These are phyloP conservation scores for Pilasporangium apinafurcum DNA, from an alignment of 352 stramenopile species.

Conservation along the genomic window DNA sequence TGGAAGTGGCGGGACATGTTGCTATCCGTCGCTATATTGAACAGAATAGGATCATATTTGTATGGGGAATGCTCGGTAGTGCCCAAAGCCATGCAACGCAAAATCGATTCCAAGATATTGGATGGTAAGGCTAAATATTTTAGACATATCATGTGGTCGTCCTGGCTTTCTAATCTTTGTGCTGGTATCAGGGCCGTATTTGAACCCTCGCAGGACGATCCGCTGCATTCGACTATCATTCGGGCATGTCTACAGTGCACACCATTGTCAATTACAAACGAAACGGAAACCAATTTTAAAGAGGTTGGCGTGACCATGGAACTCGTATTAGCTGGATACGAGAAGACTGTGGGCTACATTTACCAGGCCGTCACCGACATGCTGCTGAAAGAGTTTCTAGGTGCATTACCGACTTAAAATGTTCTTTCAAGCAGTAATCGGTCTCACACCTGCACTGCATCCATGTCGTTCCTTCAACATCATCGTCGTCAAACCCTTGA, in stretches of 20 bases:
- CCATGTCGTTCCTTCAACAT: too few relatives aligned
- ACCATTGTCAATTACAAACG: conserved; percentile 16
- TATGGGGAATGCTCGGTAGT: conserved; percentile 36
- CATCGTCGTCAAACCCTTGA: too few relatives aligned
- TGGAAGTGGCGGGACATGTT: conserved; percentile 27
- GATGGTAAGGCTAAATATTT: too few relatives aligned
- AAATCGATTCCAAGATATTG: conserved; percentile 31
- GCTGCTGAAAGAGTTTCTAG: conserved; percentile 4
- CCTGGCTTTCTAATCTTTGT: too few relatives aligned
- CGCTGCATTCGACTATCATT: conserved; percentile 33
- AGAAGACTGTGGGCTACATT: conserved; percentile 27
- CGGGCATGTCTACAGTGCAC: conserved; percentile 41
- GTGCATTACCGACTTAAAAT: too few relatives aligned
- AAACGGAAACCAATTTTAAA: too few relatives aligned
- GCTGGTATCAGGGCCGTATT: too few relatives aligned
- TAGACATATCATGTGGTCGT: too few relatives aligned
- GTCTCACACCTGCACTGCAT: too few relatives aligned
- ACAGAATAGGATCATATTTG: conserved; percentile 30
- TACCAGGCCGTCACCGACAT: conserved; percentile 25
- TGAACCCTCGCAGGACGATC: conserved; percentile 32
- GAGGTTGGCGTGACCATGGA: too few relatives aligned
- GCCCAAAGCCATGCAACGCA: conserved; percentile 12
- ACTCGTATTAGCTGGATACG: conserved; percentile 26
- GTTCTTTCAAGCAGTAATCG: too few relatives aligned
- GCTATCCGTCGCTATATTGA: conserved; percentile 38